Conservation (phyloP, 2,329 filamentous ascomycete genomes). For the Monilinia laxa region DNA sequence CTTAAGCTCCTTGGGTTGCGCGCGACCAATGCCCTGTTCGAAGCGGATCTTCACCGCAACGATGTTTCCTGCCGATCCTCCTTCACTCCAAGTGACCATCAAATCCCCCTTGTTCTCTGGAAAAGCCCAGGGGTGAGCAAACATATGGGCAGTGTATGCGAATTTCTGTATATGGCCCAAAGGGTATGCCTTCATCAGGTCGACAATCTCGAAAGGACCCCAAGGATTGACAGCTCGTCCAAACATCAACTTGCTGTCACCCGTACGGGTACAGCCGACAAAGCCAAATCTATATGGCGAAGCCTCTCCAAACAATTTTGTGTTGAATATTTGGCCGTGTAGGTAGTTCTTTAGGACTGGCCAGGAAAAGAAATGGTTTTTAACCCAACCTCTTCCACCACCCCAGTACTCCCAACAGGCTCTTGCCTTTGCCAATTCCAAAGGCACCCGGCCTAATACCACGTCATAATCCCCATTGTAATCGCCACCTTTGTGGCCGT, state of each 20-base stretch:
- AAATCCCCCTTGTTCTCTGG: conserved; percentile 28
- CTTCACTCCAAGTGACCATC: conserved; percentile 32
- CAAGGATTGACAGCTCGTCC: conserved; percentile 27
- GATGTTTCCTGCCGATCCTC: conserved; percentile 28
- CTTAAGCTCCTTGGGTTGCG: conserved; percentile 14
- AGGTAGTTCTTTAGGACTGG: conserved; percentile 26
- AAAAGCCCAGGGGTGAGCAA: conserved; percentile 32
- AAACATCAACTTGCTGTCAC: conserved; percentile 28
- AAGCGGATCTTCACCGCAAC: conserved; percentile 29
- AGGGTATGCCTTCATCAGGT: conserved; percentile 22
- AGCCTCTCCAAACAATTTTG: conserved; percentile 28
- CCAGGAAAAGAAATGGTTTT: conserved; percentile 12
- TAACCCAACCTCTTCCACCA: conserved; percentile 23
- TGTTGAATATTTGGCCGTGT: conserved; percentile 32
- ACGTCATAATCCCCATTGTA: conserved; percentile 28
- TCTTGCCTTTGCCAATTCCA: neutral
- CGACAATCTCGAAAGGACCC: conserved; percentile 28
- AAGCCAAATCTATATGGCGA: conserved; percentile 27
- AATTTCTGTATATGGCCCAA: conserved; percentile 13
- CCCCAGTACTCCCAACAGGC: conserved; percentile 26
- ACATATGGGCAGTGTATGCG: conserved; percentile 30
- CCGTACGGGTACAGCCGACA: conserved; percentile 27
- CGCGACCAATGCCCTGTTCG: conserved; percentile 14
- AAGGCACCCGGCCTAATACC: conserved; percentile 26
- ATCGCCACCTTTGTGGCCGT: conserved; percentile 26